Conservation (phyloP, 345 rosid species). For the Gossypium longicalyx region DNA sequence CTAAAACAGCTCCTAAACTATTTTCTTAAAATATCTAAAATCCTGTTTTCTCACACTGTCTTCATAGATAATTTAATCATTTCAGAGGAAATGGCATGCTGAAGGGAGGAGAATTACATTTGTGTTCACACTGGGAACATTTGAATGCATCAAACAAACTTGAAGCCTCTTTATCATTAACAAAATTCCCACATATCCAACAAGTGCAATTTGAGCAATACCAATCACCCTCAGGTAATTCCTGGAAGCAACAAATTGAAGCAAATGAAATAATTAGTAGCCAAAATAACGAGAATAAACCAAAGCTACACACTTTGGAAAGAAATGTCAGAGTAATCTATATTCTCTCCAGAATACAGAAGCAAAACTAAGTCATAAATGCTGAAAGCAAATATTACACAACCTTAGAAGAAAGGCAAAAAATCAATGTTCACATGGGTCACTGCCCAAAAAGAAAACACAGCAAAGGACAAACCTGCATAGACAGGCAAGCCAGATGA, state of each 20-base stretch:
- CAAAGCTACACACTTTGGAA: not conserved
- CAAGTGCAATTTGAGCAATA: constrained; percentile 91
- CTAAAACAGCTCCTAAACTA: too few species aligned
- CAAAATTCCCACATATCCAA: constrained; percentile 68
- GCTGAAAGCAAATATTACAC: not conserved
- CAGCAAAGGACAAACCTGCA: constrained; percentile 54
- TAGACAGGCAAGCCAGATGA: constrained; percentile 77
- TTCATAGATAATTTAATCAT: not conserved
- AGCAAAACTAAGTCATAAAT: not conserved
- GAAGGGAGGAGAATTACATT: constrained; percentile 50
- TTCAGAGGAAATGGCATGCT: not conserved
- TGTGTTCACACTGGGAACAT: constrained; percentile 85
- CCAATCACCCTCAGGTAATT: constrained; percentile 89
- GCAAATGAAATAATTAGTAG: constrained; percentile 4
- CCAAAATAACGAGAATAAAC: not conserved
- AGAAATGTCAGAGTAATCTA: not conserved
- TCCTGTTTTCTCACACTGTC: not conserved
- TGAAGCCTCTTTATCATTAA: constrained; percentile 43
- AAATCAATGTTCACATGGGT: not conserved
- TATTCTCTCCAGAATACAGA: not conserved
- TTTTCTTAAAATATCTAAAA: not conserved
- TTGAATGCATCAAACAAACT: constrained; percentile 42
- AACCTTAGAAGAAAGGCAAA: not conserved
- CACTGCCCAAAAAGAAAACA: not conserved
- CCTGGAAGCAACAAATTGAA: constrained; percentile 41